Evolutionary conservation across 352 stramenopile species (phyloP), one percentile per base, ranked within the genome.

Genomic region (Albugo candida): DNA sequence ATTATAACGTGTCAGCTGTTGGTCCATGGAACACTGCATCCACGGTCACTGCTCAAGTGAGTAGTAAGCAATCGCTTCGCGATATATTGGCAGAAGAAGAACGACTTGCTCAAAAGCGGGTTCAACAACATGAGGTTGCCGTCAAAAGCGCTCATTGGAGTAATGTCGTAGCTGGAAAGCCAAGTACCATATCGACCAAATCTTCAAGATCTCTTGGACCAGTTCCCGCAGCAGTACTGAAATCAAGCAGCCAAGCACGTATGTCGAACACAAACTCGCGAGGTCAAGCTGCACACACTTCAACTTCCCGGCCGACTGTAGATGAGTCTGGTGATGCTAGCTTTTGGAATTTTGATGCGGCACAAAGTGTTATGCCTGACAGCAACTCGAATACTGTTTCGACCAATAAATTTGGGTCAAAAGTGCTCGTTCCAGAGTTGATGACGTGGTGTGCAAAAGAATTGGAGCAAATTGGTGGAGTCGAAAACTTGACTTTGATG

Each of bases 21-120:
- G 8, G 24, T 31, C 56, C 70, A 10, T 86, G 74, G 74, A 71
- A 72, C 12, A 49, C 58, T 38, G 51, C 70, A 16, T 63, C 59
- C 0, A 46, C 48, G 5, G 57, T 61, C 1, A 39, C 79, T 17
- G 63, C 73, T 0, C 44, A 40, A 12, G 52, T 60, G 24, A 49
- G 57, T 0, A 78, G 66, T 39, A 64, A 81, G 21, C 58, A 81
- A 38, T 91, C 77, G 11, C 64, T 91, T 63, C 74, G 74, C 44
- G 74, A 91, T 45, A 87, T 87, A 50, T 49, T 84, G 45, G 69
- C 64, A 4, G 77, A 91, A 64, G 74, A 91, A 60, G 77, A 91
- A 49, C 72, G 74, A 24, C 47, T 91, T 5, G 74, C 74, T 2
- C 64, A 72, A 16, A 67, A 84, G 34, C 72, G 74, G 19, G 69